Percentiles rank a stretch among this genome's conserved stretches.
Evolutionary conservation across 352 stramenopile species (phyloP).

Genomic region (Phytophthora citrophthora): DNA sequence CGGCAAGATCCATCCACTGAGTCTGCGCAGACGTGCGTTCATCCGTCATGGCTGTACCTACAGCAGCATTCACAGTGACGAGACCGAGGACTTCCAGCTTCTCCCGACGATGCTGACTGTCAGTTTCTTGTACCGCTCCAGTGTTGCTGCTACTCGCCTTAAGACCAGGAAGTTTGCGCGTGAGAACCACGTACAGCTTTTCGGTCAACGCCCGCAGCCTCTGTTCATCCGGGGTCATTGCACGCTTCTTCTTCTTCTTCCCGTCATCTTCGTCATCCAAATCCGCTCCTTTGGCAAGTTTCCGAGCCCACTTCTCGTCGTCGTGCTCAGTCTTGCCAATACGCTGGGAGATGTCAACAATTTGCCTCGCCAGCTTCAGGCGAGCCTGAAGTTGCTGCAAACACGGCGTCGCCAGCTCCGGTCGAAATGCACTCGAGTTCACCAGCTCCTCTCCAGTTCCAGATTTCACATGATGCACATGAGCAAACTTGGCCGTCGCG

Average conservation of each 20-base stretch:
- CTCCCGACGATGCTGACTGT: constrained; percentile 53
- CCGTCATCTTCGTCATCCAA: constrained; percentile 43
- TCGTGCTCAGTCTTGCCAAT: constrained; percentile 40
- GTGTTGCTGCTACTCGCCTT: constrained; percentile 4
- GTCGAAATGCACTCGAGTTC: constrained; percentile 26
- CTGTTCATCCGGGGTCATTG: constrained; percentile 66
- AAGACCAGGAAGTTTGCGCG: constrained; percentile 33
- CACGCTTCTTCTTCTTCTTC: constrained; percentile 52
- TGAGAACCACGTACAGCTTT: constrained; percentile 70
- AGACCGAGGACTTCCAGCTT: constrained; percentile 76
- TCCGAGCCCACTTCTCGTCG: constrained; percentile 67
- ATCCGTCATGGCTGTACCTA: constrained; percentile 56
- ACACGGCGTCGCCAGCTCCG: constrained; percentile 31
- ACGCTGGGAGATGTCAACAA: constrained; percentile 56
- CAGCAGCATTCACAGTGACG: constrained; percentile 59
- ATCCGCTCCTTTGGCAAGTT: constrained; percentile 63
- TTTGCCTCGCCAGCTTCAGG: constrained; percentile 63
- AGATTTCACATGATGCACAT: constrained; percentile 31
- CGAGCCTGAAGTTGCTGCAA: constrained; percentile 57
- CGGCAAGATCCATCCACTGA: constrained; percentile 80
- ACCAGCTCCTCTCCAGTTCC: constrained; percentile 1
- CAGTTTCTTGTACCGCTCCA: constrained; percentile 9
- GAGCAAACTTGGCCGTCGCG: constrained; percentile 46
- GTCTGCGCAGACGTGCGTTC: constrained; percentile 81
- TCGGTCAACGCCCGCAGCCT: constrained; percentile 72